Percentiles rank a stretch among this genome's conserved stretches.
phyloP scores from a whole-genome alignment of 208 protist genomes.

The Zelonia costaricensis region DNA sequence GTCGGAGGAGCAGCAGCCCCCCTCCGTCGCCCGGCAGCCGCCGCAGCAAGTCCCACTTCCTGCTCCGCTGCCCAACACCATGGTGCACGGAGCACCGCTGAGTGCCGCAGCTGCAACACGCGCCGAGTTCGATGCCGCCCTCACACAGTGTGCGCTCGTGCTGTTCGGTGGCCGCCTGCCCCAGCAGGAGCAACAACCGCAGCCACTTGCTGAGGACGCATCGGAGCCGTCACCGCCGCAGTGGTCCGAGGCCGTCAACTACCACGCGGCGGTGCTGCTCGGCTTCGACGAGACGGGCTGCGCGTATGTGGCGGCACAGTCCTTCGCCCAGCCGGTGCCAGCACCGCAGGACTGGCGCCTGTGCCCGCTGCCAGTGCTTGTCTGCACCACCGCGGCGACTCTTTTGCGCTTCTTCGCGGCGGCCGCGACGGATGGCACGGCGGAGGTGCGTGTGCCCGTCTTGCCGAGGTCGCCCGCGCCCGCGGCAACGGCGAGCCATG shows the following conservation, averaged over 20 bases:
- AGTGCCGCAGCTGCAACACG: not conserved
- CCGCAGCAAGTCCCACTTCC: no score
- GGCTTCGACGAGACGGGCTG: slow-evolving; percentile 37
- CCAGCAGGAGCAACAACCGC: slow-evolving; percentile 4
- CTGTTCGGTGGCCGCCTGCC: slow-evolving; percentile 17
- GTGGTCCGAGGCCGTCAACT: slow-evolving; percentile 21
- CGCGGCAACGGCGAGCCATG: no score
- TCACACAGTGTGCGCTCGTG: slow-evolving; percentile 13
- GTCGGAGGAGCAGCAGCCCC: not conserved
- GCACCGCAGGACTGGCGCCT: slow-evolving; percentile 18
- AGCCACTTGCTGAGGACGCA: no score
- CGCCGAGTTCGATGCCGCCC: not conserved
- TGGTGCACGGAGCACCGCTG: slow-evolving; percentile 19
- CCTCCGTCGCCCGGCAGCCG: no score
- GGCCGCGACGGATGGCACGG: not conserved
- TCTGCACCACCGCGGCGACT: slow-evolving; percentile 4
- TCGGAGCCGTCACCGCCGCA: not conserved
- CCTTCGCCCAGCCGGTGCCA: slow-evolving; percentile 17
- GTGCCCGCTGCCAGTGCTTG: slow-evolving; percentile 19
- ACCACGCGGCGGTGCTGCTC: slow-evolving; percentile 35
- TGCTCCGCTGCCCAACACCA: not conserved
- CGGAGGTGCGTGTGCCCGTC: no score
- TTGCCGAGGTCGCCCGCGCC: no score
- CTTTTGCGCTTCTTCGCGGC: slow-evolving; percentile 1
- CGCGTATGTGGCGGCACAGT: slow-evolving; percentile 31